phyloP scores from a whole-genome alignment of 2,329 filamentous ascomycete species.

The Diplodia corticola region DNA sequence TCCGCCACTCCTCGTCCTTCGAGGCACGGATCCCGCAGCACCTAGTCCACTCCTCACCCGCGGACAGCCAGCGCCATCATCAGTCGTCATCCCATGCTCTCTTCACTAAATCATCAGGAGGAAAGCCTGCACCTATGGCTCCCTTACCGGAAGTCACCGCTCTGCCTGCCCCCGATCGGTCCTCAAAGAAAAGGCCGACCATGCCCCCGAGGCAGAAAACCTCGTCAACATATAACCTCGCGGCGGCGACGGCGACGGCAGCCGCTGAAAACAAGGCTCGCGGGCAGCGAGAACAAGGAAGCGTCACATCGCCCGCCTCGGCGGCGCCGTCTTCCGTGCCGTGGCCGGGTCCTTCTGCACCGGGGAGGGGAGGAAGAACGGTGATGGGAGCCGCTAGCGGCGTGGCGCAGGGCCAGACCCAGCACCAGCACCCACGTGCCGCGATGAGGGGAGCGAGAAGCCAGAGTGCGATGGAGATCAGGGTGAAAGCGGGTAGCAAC shows the following conservation, averaged over 20 bases:
- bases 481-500: background rate
- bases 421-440: background rate
- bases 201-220: background rate
- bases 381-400: background rate
- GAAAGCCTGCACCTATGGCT: background rate
- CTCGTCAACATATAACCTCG: background rate
- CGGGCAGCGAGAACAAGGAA: background rate
- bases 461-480: background rate
- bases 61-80: background rate
- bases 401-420: background rate
- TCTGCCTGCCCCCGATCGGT: background rate
- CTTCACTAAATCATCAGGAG: background rate
- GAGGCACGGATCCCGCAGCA: background rate
- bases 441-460: background rate
- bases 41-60: background rate
- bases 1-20: background rate
- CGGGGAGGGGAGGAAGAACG: background rate
- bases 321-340: background rate
- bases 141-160: background rate
- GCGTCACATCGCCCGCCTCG: background rate
- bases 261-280: background rate
- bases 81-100: background rate
- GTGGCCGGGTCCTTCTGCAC: background rate
- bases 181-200: background rate
- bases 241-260: no score